Conservation (phyloP, 306 rosid species). For the Acacia acuminata region DNA sequence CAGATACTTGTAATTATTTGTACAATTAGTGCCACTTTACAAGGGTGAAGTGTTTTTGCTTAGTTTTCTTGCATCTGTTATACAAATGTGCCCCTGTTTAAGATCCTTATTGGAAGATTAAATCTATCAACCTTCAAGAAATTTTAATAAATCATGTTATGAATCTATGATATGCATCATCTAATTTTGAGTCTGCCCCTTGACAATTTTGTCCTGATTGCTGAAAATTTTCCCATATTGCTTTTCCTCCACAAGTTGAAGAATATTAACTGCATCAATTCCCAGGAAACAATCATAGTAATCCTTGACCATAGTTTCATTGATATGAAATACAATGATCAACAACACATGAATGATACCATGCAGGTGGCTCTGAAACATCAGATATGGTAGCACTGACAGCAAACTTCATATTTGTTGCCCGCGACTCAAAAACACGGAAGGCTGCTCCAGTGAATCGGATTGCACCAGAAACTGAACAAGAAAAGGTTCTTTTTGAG, state of each 20-base stretch:
- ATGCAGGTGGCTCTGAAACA: slow-evolving; percentile 41
- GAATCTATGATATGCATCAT: background rate
- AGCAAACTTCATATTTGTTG: slow-evolving; percentile 96
- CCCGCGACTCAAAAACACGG: slow-evolving; percentile 85
- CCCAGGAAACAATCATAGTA: background rate
- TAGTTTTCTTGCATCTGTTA: background rate
- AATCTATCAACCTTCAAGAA: background rate
- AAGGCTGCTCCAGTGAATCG: slow-evolving; percentile 93
- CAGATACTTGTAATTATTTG: background rate
- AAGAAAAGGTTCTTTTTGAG: slow-evolving; percentile 63
- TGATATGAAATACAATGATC: background rate
- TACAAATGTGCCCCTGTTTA: background rate
- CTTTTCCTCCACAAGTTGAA: background rate
- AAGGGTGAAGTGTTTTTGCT: background rate
- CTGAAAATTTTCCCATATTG: background rate
- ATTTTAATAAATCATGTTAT: background rate
- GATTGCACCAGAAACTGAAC: slow-evolving; percentile 69
- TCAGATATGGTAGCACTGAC: slow-evolving; percentile 66
- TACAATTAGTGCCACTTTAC: background rate
- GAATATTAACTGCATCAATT: background rate
- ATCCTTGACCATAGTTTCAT: background rate
- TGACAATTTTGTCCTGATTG: background rate
- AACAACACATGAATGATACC: background rate
- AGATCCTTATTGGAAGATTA: background rate
- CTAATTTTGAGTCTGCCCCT: background rate